Percentiles rank a stretch among this genome's conserved stretches.
Evolutionary conservation across 208 protist genomes (phyloP).

Genomic region (Eutreptiella sp.): DNA sequence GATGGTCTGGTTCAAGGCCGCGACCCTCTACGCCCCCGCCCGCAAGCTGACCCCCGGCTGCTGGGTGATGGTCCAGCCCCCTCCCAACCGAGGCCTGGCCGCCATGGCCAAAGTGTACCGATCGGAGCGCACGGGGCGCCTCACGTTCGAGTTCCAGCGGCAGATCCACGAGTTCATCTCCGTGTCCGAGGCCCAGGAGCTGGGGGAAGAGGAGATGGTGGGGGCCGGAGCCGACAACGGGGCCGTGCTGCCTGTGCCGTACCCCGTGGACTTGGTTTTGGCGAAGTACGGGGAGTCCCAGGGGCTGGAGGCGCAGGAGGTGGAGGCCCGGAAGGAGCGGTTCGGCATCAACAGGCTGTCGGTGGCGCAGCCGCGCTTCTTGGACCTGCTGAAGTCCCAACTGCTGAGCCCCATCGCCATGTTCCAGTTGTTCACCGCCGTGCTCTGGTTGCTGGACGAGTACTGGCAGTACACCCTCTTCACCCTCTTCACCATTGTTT

Average conservation of each 20-base stretch:
- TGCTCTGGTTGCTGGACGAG: conserved; percentile 54
- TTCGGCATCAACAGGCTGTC: conserved; percentile 29
- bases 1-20: conserved; percentile 12
- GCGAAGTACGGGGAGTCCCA: neutral
- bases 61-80: conserved; percentile 8
- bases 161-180: conserved; percentile 15
- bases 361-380: conserved; percentile 31
- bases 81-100: neutral
- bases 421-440: conserved; percentile 50
- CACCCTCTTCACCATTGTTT: conserved; percentile 56
- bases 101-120: conserved; percentile 3
- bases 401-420: conserved; percentile 39
- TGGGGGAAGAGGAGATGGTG: neutral
- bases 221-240: neutral
- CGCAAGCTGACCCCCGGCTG: neutral
- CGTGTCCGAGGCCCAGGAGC: neutral
- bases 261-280: neutral
- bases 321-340: neutral
- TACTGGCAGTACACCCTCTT: conserved; percentile 60
- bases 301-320: neutral
- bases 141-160: conserved; percentile 34
- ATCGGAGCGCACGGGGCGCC: neutral
- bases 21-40: conserved; percentile 11
- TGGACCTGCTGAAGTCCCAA: conserved; percentile 38
- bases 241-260: neutral